Conservation (phyloP, 164 flowering plant genomes). For the Taxillus chinensis region DNA sequence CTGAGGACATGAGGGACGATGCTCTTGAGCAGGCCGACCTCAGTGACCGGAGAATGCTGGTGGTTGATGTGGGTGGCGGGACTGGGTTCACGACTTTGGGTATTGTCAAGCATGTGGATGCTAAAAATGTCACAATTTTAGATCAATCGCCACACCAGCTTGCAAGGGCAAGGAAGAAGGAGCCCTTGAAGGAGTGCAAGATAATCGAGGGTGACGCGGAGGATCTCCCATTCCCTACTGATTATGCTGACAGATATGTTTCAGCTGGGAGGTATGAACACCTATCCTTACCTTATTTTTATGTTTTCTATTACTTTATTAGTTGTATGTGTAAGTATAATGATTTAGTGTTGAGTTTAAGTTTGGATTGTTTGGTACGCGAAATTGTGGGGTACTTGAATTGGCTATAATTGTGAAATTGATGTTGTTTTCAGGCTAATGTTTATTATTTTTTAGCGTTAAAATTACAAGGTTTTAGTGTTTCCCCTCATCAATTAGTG, state of each 20-base stretch:
- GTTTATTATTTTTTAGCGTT: too few relatives aligned
- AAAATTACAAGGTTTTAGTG: too few relatives aligned
- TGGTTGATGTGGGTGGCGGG: slow-evolving; percentile 76
- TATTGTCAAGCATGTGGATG: slow-evolving; percentile 67
- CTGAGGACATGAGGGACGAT: slow-evolving; percentile 80
- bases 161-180: slow-evolving; percentile 70
- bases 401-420: too few relatives aligned
- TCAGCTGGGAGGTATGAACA: slow-evolving; percentile 61
- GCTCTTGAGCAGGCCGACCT: slow-evolving; percentile 67
- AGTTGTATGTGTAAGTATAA: too few relatives aligned
- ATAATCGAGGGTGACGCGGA: slow-evolving; percentile 71
- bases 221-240: slow-evolving; percentile 61
- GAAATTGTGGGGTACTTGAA: too few relatives aligned
- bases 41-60: slow-evolving; percentile 32
- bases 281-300: too few relatives aligned
- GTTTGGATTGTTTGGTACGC: too few relatives aligned
- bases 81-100: slow-evolving; percentile 71
- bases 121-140: slow-evolving; percentile 62
- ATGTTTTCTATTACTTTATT: too few relatives aligned
- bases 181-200: slow-evolving; percentile 52
- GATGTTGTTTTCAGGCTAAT: too few relatives aligned
- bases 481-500: too few relatives aligned
- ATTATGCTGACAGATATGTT: slow-evolving; percentile 61
- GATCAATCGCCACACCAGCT: slow-evolving; percentile 83
- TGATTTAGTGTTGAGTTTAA: too few relatives aligned